Base-by-base conservation (phyloP, 2,329 filamentous ascomycete genomes). In the Karstenula rhodostoma region DNA sequence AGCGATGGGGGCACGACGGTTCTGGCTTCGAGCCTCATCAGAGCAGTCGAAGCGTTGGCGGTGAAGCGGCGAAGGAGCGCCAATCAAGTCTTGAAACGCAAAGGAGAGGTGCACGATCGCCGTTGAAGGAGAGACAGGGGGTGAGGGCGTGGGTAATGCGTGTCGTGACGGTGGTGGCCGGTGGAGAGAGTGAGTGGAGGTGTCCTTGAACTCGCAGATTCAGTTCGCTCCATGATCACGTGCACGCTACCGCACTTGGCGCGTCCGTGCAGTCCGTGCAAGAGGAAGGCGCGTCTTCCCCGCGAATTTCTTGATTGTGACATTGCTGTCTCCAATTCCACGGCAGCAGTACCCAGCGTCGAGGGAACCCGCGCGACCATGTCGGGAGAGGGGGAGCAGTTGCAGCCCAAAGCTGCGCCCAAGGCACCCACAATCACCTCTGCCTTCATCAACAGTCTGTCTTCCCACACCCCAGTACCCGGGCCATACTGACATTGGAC, bases 11-110 rank as follows among this genome's bases (percentile, higher is more conserved):
- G 87, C 85, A 89, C 86, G 80, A 89, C 85, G 81, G 88, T 86
- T 78, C 86, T 85, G 71, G 87, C 86, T 82, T 91, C 90, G 83
- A 91, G 89, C 87, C 91, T 87, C 92, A 96, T 96, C 86, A 93
- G 91, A 90, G 86, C 75, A 73, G 82, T 80, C 81, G 78, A 79
- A 73, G 79, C 59, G 42, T 61, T 61, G 50, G 58, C 53, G 66
- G 67, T 40, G 64, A 63, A 68, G 58, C 56, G 64, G 56, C 61
- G 59, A 58, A 42, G 60, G 56, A 58, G 66, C 61, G 60, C 67
- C 58, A 60, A 57, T 73, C 69, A 70, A 62, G 59, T 54, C 66
- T 68, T 68, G 22, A 58, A 67, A 51, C 40, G 48, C 55, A 40
- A 46, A 48, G 52, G 27, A 35, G 27, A 32, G n/a, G 35, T n/a